A percentile compares a stretch with the other conserved stretches of the same genome.
These are phyloP conservation scores for Xylariomycetidae sp. DNA, from an alignment of 2,329 filamentous ascomycete genomes.

Conservation along the genomic window DNA sequence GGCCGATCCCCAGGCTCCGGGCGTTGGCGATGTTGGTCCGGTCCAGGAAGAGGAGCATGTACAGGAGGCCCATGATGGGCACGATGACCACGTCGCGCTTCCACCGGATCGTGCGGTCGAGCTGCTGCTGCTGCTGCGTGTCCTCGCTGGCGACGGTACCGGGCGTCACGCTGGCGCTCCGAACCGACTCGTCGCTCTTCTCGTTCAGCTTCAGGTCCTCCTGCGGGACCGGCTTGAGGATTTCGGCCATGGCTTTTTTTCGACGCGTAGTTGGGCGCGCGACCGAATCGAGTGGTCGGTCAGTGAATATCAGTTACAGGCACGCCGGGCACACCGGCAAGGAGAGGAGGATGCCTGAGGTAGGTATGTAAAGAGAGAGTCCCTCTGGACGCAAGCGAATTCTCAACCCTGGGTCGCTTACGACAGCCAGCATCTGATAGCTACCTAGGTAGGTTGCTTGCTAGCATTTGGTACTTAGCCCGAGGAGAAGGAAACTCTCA, in stretches of 20 bases:
- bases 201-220: conserved; percentile 12
- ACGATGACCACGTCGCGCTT: conserved; percentile 23
- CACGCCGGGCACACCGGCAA: too few species aligned
- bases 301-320: too few species aligned
- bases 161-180: conserved; percentile 5
- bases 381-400: too few species aligned
- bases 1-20: conserved; percentile 22
- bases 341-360: too few species aligned
- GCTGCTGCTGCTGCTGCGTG: too few species aligned
- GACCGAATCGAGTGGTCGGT: background rate
- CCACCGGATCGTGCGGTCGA: conserved; percentile 19
- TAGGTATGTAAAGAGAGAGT: too few species aligned
- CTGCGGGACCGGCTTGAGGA: conserved; percentile 5
- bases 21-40: conserved; percentile 39
- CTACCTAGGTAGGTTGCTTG: too few species aligned
- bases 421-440: too few species aligned
- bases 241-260: conserved; percentile 10
- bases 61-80: conserved; percentile 24
- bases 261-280: background rate
- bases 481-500: too few species aligned
- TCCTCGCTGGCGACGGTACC: conserved; percentile 8
- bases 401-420: too few species aligned
- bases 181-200: conserved; percentile 11
- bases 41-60: conserved; percentile 23
- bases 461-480: too few species aligned